Evolutionary conservation across 768 basidiomycete species (phyloP), one percentile per base, ranked within the genome.

Genomic region (Leucosporidium creatinivorum): DNA sequence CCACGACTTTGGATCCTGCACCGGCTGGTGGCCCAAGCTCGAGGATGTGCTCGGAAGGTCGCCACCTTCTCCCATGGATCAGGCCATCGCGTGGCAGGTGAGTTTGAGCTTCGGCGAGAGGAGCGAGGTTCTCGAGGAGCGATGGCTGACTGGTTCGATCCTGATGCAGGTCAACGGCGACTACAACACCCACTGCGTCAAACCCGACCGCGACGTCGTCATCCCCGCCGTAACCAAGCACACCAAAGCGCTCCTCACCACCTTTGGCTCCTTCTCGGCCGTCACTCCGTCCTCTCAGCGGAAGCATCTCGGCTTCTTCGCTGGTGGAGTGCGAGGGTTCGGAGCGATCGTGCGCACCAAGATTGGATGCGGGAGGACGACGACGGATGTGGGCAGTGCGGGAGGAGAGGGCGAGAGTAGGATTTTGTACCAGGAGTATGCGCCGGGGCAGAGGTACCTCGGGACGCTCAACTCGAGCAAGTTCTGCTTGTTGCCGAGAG

Each of bases 171-270:
- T 69, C 64, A 73, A 73, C 58, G 74, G 74, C 60, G 74, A 75
- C 58, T 70, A 61, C 70, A 73, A 73, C 62, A 75, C 74, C n/a
- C 74, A 65, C 30, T 75, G 74, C 60, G 51, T 75, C 65, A 75
- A 75, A 54, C 65, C 69, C 39, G 73, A 73, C 56, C 72, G 69
- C 25, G 74, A 75, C 68, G 63, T 75, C 51, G 62, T 75, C 66
- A 33, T 73, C 19, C 74, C 74, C 26, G 71, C 70, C 50, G 69
- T 72, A 19, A 69, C 72, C 26, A 70, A 69, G 59, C 68, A 75
- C 57, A 69, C 67, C 30, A 66, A 67, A 49, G 61, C 65, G 8
- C 68, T 73, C 25, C 58, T 72, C 33, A 58, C 66, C 21, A 65
- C 62, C n/a, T 72, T 69, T 66, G 65, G 57, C 51, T 57, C 66